Conservation (phyloP, 257 asterid genomes). For the Solanum chiquidenum region DNA sequence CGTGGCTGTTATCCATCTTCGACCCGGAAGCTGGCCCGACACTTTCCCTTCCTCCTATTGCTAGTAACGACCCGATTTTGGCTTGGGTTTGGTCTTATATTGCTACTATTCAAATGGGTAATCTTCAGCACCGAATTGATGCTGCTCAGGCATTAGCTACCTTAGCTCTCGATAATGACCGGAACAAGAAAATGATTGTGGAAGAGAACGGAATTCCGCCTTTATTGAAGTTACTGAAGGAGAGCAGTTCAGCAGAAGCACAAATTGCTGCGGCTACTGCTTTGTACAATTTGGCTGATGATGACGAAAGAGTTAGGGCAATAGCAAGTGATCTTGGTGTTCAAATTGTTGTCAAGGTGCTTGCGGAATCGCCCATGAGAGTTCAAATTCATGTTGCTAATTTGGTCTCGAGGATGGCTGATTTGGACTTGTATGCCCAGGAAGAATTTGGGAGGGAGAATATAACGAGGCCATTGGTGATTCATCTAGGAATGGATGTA, state of each 20-base stretch:
- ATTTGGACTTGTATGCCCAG: constrained; percentile 41
- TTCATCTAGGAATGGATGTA: constrained; percentile 46
- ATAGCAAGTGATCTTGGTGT: constrained; percentile 44
- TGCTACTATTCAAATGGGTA: constrained; percentile 57
- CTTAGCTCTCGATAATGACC: constrained; percentile 66
- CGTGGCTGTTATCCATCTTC: constrained; percentile 50
- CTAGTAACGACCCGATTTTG: constrained; percentile 73
- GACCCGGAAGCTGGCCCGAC: constrained; percentile 55
- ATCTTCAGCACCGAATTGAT: constrained; percentile 44
- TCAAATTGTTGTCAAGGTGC: constrained; percentile 50
- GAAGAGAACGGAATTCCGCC: constrained; percentile 76
- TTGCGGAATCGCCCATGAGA: constrained; percentile 51
- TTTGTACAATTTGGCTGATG: constrained; percentile 40
- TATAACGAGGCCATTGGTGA: constrained; percentile 71
- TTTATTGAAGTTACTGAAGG: constrained; percentile 51
- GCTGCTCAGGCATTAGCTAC: constrained; percentile 65
- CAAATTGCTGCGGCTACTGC: constrained; percentile 61
- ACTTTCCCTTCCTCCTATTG: constrained; percentile 71
- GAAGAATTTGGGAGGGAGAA: constrained; percentile 77
- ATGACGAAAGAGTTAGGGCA: constrained; percentile 42
- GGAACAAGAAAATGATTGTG: constrained; percentile 72
- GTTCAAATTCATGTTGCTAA: constrained; percentile 56
- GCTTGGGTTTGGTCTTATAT: constrained; percentile 82
- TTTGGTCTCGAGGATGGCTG: constrained; percentile 65
- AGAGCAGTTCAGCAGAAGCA: constrained; percentile 39